Evolutionary conservation across 2,329 filamentous ascomycete genomes (phyloP).

Genomic region (Aspergillus glaucus): DNA sequence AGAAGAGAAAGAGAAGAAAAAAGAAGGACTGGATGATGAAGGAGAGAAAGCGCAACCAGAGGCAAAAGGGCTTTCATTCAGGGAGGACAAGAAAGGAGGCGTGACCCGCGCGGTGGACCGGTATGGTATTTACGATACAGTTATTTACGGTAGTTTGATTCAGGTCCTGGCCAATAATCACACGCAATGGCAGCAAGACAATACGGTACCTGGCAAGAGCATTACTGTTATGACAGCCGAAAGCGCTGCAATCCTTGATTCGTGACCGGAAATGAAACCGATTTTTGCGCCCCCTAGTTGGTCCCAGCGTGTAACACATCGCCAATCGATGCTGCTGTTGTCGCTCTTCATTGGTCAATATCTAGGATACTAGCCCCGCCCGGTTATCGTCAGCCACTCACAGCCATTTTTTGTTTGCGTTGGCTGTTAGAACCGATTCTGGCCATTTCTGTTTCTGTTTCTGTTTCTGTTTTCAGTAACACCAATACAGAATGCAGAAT

Average conservation of each 20-base stretch:
- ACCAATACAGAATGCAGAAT: no score
- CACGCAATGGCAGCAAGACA: background rate
- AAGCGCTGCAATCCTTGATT: no score
- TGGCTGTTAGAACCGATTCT: background rate
- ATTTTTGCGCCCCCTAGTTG: slow-evolving; percentile 3
- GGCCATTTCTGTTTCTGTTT: background rate
- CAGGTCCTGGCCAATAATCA: background rate
- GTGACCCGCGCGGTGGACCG: slow-evolving; percentile 20
- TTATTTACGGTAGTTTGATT: background rate
- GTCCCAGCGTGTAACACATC: slow-evolving; percentile 11
- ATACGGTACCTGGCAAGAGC: slow-evolving; percentile 2
- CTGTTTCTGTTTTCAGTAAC: no score
- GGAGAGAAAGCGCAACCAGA: slow-evolving; percentile 10
- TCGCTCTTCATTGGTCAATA: background rate
- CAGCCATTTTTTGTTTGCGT: background rate
- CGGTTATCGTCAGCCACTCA: background rate
- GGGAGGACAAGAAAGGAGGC: slow-evolving; percentile 27
- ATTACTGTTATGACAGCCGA: slow-evolving; percentile 2
- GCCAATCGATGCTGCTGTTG: slow-evolving; percentile 2
- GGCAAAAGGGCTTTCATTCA: slow-evolving; percentile 16
- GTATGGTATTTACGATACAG: slow-evolving; percentile 6
- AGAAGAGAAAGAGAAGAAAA: slow-evolving; percentile 30
- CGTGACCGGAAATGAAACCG: slow-evolving; percentile 7
- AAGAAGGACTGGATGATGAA: slow-evolving; percentile 13
- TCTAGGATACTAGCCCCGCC: background rate